phyloP scores from a whole-genome alignment of 352 stramenopile genomes.

The Thraustochytrium striatum region DNA sequence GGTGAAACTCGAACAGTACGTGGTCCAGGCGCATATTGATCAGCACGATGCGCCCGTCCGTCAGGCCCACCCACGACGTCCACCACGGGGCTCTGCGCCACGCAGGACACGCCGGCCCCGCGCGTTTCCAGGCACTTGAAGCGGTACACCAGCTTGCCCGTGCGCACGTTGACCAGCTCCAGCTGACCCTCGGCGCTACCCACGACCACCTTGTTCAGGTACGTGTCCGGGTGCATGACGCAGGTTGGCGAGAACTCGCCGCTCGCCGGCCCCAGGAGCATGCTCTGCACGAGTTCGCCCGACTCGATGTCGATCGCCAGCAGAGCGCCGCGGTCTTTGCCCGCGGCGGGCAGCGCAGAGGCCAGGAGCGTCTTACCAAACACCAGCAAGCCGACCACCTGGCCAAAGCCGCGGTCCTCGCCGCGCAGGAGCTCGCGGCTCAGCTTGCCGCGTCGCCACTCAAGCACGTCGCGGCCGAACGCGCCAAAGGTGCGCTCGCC shows the following conservation, averaged over 20 bases:
- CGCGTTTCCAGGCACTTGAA: slow-evolving; percentile 65
- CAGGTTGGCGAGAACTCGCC: slow-evolving; percentile 64
- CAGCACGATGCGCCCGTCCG: slow-evolving; percentile 71
- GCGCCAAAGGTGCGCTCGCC: slow-evolving; percentile 69
- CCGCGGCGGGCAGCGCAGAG: neutral
- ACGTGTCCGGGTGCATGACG: slow-evolving; percentile 82
- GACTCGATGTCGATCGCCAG: slow-evolving; percentile 15
- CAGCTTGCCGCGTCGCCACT: slow-evolving; percentile 17
- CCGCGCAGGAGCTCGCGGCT: slow-evolving; percentile 8
- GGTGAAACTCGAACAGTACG: slow-evolving; percentile 19
- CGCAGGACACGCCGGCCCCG: slow-evolving; percentile 63
- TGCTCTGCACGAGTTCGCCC: slow-evolving; percentile 47
- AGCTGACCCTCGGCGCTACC: slow-evolving; percentile 71
- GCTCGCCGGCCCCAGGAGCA: slow-evolving; percentile 65
- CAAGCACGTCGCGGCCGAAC: slow-evolving; percentile 63
- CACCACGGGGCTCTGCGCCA: slow-evolving; percentile 78
- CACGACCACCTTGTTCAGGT: slow-evolving; percentile 88
- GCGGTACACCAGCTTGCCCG: slow-evolving; percentile 76
- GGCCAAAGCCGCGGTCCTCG: slow-evolving; percentile 54
- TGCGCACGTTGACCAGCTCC: slow-evolving; percentile 83
- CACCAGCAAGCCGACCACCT: neutral
- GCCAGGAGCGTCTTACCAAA: slow-evolving; percentile 28
- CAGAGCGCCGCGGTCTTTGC: neutral
- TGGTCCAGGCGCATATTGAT: slow-evolving; percentile 78
- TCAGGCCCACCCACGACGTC: slow-evolving; percentile 79